Conservation (phyloP, 2,329 filamentous ascomycete species). For the Sclerotinia spermophila region DNA sequence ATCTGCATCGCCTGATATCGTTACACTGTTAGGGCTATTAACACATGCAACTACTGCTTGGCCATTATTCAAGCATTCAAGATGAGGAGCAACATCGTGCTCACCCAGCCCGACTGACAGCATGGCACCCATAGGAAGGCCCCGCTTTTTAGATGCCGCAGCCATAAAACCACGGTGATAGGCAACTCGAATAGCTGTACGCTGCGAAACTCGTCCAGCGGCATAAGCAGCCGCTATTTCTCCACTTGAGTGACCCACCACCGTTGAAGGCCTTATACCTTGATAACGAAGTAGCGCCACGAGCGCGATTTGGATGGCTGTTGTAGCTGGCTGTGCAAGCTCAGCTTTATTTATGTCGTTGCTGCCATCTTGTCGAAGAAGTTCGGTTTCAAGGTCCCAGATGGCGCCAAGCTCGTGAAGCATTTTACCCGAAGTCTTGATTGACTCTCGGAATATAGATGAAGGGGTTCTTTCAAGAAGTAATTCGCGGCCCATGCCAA, state of each 20-base stretch:
- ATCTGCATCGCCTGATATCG: constrained; percentile 28
- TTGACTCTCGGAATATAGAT: no score
- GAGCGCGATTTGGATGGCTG: constrained; percentile 33
- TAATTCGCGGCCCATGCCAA: constrained; percentile 30
- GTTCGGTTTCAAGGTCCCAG: constrained; percentile 32
- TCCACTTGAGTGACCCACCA: constrained; percentile 34
- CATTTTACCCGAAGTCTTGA: no score
- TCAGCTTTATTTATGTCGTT: constrained; percentile 25
- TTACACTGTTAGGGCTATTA: constrained; percentile 33
- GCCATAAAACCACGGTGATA: no score
- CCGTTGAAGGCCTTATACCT: no score
- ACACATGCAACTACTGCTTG: constrained; percentile 31
- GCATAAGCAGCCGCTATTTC: constrained; percentile 41
- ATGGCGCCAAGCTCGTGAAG: no score
- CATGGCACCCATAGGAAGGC: constrained; percentile 45
- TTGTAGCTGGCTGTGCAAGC: constrained; percentile 28
- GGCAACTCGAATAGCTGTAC: no score
- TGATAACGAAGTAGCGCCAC: constrained; percentile 28
- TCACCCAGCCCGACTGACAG: constrained; percentile 46
- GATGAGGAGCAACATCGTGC: no score
- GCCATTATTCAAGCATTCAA: no score
- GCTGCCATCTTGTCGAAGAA: constrained; percentile 33
- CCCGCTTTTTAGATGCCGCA: no score
- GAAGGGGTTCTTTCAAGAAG: not conserved
- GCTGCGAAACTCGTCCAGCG: constrained; percentile 27